A percentile compares a stretch with the other conserved stretches of the same genome.
phyloP scores from a whole-genome alignment of 805 yeast species.

The Spathaspora boniae region DNA sequence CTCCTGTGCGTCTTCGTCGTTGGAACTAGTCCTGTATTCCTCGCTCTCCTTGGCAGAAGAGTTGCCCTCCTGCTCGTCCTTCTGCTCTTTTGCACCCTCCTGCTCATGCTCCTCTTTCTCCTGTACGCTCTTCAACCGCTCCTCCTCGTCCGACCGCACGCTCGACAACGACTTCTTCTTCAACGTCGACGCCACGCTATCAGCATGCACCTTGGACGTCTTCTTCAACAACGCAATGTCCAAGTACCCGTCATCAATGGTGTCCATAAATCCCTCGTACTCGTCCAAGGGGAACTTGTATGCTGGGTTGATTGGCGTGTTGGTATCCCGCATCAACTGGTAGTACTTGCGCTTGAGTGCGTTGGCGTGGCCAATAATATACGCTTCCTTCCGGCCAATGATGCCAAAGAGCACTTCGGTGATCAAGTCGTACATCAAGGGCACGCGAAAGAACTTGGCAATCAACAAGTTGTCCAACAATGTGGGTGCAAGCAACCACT shows the following conservation, averaged over 20 bases:
- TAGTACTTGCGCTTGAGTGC: conserved; percentile 24
- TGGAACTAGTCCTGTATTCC: conserved; percentile 20
- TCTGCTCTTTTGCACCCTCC: neutral
- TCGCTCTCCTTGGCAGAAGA: conserved; percentile 23
- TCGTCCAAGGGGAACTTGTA: conserved; percentile 43
- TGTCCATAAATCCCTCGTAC: conserved; percentile 52
- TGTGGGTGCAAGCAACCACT: conserved; percentile 69
- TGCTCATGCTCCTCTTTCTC: conserved; percentile 3
- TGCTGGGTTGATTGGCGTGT: conserved; percentile 19
- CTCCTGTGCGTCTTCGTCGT: conserved; percentile 27
- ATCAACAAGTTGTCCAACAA: conserved; percentile 60
- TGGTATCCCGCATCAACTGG: conserved; percentile 14
- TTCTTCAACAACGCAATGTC: conserved; percentile 53
- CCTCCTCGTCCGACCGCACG: conserved; percentile 4
- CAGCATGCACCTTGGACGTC: conserved; percentile 30
- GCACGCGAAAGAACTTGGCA: conserved; percentile 65
- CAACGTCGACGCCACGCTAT: conserved; percentile 11
- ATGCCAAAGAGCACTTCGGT: conserved; percentile 67
- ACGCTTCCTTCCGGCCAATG: conserved; percentile 63
- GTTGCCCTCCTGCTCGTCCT: conserved; percentile 1
- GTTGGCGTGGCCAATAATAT: conserved; percentile 39
- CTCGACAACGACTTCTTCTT: conserved; percentile 1
- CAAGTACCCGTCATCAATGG: conserved; percentile 64
- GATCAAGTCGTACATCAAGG: conserved; percentile 65
- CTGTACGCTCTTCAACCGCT: neutral